Evolutionary conservation across 83 land plant species (phyloP).

Genomic region (Picea abies): DNA sequence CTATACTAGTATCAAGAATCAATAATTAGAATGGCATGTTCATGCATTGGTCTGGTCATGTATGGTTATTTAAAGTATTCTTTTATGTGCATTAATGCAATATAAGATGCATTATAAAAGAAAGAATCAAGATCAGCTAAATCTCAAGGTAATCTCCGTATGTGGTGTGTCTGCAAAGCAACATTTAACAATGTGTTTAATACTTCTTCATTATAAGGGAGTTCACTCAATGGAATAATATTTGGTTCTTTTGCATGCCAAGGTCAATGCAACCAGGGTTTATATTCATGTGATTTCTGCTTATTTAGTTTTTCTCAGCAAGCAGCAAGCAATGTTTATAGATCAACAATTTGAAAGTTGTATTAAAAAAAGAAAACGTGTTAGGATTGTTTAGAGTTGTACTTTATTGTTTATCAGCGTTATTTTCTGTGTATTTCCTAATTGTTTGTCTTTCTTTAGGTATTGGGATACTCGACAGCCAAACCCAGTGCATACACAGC

Average conservation of each 20-base stretch:
- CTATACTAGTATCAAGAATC: too few relatives aligned
- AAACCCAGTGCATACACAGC: constrained; percentile 85
- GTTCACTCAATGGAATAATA: not conserved
- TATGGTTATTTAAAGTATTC: too few relatives aligned
- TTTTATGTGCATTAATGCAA: too few relatives aligned
- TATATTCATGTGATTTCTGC: too few relatives aligned
- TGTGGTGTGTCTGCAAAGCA: too few relatives aligned
- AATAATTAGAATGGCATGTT: too few relatives aligned
- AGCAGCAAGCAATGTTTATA: not conserved
- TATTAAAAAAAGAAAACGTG: not conserved
- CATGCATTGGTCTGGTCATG: too few relatives aligned
- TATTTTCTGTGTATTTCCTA: constrained; percentile 3
- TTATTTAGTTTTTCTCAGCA: not conserved
- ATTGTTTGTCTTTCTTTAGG: constrained; percentile 33
- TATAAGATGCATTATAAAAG: too few relatives aligned
- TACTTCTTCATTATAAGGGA: not conserved
- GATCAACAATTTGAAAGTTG: not conserved
- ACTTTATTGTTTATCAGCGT: not conserved
- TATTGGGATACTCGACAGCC: constrained; percentile 94
- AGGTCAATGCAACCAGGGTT: too few relatives aligned
- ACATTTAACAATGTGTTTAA: too few relatives aligned
- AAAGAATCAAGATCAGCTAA: too few relatives aligned
- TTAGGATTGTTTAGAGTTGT: not conserved
- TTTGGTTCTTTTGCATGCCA: not conserved
- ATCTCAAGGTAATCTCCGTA: too few relatives aligned